Evolutionary conservation across 129 eudicot genomes (phyloP).

Genomic region (Apium graveolens): DNA sequence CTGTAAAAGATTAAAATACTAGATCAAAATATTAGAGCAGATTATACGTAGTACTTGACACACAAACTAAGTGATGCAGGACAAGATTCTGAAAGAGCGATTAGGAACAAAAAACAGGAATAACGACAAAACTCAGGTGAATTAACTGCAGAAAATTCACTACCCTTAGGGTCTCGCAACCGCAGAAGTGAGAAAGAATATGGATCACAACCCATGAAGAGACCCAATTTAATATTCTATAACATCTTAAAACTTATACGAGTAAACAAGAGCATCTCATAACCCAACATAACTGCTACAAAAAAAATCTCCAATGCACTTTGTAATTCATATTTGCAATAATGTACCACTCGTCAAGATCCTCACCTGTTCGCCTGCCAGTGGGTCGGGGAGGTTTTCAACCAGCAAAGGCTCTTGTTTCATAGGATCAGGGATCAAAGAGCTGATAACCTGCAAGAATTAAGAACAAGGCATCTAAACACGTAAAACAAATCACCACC

Average conservation of each 20-base stretch:
- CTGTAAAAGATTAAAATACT: neutral
- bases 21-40: neutral
- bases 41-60: neutral
- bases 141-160: too few species aligned
- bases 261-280: neutral
- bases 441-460: slow-evolving; percentile 46
- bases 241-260: neutral
- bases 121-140: too few species aligned
- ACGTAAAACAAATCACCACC: slow-evolving; percentile 4
- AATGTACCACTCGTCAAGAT: neutral
- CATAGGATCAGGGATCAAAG: slow-evolving; percentile 63
- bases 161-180: too few species aligned
- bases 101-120: too few species aligned
- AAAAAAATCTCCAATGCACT: neutral
- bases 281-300: neutral
- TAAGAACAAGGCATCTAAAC: slow-evolving; percentile 8
- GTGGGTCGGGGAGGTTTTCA: slow-evolving; percentile 78
- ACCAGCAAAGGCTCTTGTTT: slow-evolving; percentile 84
- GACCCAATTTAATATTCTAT: too few species aligned
- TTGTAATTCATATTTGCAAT: neutral
- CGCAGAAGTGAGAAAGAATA: too few species aligned
- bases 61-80: neutral
- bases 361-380: slow-evolving; percentile 94
- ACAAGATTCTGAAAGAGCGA: too few species aligned
- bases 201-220: too few species aligned